Evolutionary conservation across 257 asterid species (phyloP).

Genomic region (Primulina tabacum): DNA sequence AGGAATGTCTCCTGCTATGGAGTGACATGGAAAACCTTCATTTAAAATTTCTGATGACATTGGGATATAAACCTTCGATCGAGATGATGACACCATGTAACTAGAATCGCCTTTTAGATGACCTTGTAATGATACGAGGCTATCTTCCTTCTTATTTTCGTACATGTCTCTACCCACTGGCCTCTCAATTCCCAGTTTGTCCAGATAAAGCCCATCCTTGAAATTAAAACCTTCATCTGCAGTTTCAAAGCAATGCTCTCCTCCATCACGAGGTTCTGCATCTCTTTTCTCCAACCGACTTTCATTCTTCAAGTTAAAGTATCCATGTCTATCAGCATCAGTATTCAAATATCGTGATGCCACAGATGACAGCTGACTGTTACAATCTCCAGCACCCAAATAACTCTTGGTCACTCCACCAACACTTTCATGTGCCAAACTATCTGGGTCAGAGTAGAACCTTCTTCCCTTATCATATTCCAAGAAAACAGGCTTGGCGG

Average conservation of each 20-base stretch:
- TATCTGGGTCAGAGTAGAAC: conserved; percentile 36
- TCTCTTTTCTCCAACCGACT: conserved; percentile 33
- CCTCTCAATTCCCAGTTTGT: conserved; percentile 27
- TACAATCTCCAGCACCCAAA: conserved; percentile 28
- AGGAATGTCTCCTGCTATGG: conserved; percentile 28
- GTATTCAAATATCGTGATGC: conserved; percentile 31
- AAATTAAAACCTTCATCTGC: conserved; percentile 29
- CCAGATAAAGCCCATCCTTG: conserved; percentile 27
- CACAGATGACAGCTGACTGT: conserved; percentile 24
- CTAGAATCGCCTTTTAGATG: conserved; percentile 33
- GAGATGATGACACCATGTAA: conserved; percentile 36
- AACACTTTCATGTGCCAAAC: conserved; percentile 31
- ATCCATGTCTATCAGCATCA: conserved; percentile 30
- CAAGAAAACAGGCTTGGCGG: conserved; percentile 23
- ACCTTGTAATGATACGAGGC: conserved; percentile 26
- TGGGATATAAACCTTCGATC: conserved; percentile 29
- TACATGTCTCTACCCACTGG: conserved; percentile 25
- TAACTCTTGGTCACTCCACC: conserved; percentile 22
- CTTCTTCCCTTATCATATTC: conserved; percentile 41
- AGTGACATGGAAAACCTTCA: conserved; percentile 30
- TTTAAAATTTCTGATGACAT: conserved; percentile 22
- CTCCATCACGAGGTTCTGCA: conserved; percentile 29
- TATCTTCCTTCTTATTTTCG: conserved; percentile 31
- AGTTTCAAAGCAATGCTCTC: conserved; percentile 28
- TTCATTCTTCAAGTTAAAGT: conserved; percentile 24